These are phyloP conservation scores for Adenanthera pavonina DNA, from an alignment of 306 rosid species.

Conservation along the genomic window DNA sequence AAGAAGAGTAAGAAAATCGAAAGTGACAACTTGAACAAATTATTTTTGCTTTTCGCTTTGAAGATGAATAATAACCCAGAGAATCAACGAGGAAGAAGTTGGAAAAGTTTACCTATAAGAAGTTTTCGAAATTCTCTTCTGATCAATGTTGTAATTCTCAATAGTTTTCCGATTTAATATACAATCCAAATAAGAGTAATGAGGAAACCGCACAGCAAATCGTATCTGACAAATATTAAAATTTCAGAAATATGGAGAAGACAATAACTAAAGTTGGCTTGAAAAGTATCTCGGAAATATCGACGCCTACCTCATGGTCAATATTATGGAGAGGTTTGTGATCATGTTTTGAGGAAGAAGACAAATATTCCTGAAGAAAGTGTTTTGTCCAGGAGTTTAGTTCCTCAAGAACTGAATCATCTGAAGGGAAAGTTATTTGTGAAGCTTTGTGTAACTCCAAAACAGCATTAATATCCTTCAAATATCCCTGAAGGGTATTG, in stretches of 20 bases:
- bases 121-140: constrained; percentile 51
- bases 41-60: too few species aligned
- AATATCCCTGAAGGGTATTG: constrained; percentile 53
- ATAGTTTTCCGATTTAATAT: constrained; percentile 33
- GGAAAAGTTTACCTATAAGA: constrained; percentile 43
- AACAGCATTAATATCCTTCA: constrained; percentile 49
- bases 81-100: neutral
- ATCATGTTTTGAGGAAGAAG: neutral
- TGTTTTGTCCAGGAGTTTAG: neutral
- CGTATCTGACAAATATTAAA: constrained; percentile 35
- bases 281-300: neutral
- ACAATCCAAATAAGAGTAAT: constrained; percentile 48
- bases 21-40: neutral
- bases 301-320: constrained; percentile 44
- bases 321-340: neutral
- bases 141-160: constrained; percentile 20
- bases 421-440: constrained; percentile 43
- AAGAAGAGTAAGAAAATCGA: neutral
- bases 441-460: constrained; percentile 62
- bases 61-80: neutral
- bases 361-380: constrained; percentile 35
- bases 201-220: constrained; percentile 47
- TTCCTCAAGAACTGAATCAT: constrained; percentile 30
- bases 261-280: neutral
- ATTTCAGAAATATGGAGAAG: neutral